These are phyloP conservation scores for Postia placenta DNA, from an alignment of 768 basidiomycete species.

Conservation along the genomic window DNA sequence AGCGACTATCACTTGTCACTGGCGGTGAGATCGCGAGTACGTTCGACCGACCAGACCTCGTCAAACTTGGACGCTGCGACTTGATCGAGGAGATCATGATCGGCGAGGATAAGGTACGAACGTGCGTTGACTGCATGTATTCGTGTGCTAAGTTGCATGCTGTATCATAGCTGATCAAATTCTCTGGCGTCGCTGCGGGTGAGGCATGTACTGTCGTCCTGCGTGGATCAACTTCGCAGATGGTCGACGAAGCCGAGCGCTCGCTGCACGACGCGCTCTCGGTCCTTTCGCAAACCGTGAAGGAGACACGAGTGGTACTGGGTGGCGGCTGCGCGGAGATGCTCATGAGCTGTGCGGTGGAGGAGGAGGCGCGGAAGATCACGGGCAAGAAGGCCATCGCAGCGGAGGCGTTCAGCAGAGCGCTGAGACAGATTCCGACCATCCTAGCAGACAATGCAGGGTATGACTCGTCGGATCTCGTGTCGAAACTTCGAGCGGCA, in stretches of 20 bases:
- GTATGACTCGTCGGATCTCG: slow-evolving; percentile 94
- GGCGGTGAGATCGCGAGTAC: slow-evolving; percentile 97
- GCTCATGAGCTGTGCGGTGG: slow-evolving; percentile 93
- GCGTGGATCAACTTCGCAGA: slow-evolving; percentile 95
- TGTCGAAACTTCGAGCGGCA: slow-evolving; percentile 82
- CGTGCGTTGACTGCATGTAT: not conserved
- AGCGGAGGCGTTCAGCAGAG: slow-evolving; percentile 84
- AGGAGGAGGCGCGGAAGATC: slow-evolving; percentile 77
- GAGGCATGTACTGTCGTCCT: slow-evolving; percentile 98
- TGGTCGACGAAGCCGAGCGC: slow-evolving; percentile 98
- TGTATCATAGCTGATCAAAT: slow-evolving; percentile 87
- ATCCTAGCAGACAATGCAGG: slow-evolving; percentile 98
- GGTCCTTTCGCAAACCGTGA: slow-evolving; percentile 95
- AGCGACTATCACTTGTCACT: slow-evolving; percentile 90
- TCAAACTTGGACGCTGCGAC: slow-evolving; percentile 90
- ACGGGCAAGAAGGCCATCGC: slow-evolving; percentile 96
- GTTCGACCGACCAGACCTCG: slow-evolving; percentile 87
- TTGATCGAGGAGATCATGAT: slow-evolving; percentile 99
- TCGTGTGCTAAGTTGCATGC: slow-evolving; percentile 3
- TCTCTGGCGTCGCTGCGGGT: slow-evolving; percentile 97
- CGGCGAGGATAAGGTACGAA: slow-evolving; percentile 90
- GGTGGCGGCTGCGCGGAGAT: slow-evolving; percentile 99
- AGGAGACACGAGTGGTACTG: slow-evolving; percentile 90
- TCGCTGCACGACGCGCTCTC: slow-evolving; percentile 97
- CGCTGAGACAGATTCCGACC: slow-evolving; percentile 90